Percentiles rank a stretch among this genome's conserved stretches.
These are phyloP conservation scores for Magnolia officinalis DNA, from an alignment of 164 flowering plant genomes.

Conservation along the genomic window DNA sequence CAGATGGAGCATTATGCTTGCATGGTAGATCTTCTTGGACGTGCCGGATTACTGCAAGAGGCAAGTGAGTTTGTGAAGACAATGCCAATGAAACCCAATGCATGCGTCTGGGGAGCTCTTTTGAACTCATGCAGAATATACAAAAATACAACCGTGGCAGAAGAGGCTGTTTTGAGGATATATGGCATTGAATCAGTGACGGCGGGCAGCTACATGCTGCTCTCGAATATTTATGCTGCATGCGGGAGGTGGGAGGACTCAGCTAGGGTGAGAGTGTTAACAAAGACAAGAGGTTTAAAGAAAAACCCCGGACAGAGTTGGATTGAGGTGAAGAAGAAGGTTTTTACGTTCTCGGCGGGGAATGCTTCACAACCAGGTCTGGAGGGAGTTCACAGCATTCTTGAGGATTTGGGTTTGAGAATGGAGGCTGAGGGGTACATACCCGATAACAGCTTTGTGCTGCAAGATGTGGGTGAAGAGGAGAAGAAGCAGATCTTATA, in stretches of 20 bases:
- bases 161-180: conserved; percentile 39
- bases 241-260: conserved; percentile 74
- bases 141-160: conserved; percentile 46
- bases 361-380: conserved; percentile 27
- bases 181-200: conserved; percentile 28
- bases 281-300: conserved; percentile 58
- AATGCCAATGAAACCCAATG: conserved; percentile 73
- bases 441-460: conserved; percentile 25
- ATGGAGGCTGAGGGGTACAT: conserved; percentile 41
- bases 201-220: conserved; percentile 65
- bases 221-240: conserved; percentile 64
- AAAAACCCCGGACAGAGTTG: conserved; percentile 71
- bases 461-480: conserved; percentile 31
- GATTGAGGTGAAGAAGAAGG: conserved; percentile 69
- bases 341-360: conserved; percentile 59
- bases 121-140: conserved; percentile 64
- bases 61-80: conserved; percentile 50
- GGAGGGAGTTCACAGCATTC: conserved; percentile 32
- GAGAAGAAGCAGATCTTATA: conserved; percentile 25
- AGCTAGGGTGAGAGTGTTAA: conserved; percentile 57
- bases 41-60: conserved; percentile 65
- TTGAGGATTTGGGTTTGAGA: conserved; percentile 39
- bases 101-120: conserved; percentile 67
- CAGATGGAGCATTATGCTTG: conserved; percentile 78
- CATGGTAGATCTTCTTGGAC: conserved; percentile 82